Conservation (phyloP, 768 basidiomycete genomes). For the Phallus indusiatus region DNA sequence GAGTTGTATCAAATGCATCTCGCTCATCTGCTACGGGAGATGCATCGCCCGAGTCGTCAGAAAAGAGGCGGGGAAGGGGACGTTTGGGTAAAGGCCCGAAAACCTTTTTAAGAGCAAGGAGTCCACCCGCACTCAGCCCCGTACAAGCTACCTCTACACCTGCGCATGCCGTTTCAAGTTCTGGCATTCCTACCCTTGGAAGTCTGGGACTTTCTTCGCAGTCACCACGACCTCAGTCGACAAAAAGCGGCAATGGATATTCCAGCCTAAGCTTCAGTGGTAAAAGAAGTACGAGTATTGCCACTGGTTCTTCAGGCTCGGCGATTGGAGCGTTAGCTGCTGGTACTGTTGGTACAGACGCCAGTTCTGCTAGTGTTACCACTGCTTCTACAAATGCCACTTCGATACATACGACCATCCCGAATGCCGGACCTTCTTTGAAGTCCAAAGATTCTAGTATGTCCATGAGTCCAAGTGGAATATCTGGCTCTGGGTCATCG, state of each 20-base stretch:
- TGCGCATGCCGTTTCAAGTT: conserved; percentile 9
- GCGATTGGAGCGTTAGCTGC: conserved; percentile 16
- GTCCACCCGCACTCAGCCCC: conserved; percentile 39
- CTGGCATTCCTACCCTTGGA: not conserved
- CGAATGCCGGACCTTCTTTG: conserved; percentile 41
- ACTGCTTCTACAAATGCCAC: conserved; percentile 34
- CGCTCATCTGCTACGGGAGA: conserved; percentile 19
- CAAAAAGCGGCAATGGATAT: not conserved
- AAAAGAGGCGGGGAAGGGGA: conserved; percentile 58
- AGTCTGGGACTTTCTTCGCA: conserved; percentile 1
- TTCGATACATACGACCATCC: conserved; percentile 50
- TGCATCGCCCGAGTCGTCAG: conserved; percentile 37
- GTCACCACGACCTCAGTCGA: not conserved
- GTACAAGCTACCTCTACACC: not conserved
- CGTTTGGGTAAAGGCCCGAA: conserved; percentile 63
- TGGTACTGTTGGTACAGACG: conserved; percentile 15
- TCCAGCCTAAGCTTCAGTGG: not conserved
- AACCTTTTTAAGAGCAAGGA: conserved; percentile 66
- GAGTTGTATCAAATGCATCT: not conserved
- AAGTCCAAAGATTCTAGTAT: conserved; percentile 73
- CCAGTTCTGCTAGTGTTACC: conserved; percentile 40
- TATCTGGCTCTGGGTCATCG: conserved; percentile 38
- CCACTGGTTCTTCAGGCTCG: conserved; percentile 19
- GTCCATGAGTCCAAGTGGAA: conserved; percentile 47
- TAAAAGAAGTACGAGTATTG: not conserved